phyloP scores from a whole-genome alignment of 768 basidiomycete genomes.

The Pleurotus citrinopileatus region DNA sequence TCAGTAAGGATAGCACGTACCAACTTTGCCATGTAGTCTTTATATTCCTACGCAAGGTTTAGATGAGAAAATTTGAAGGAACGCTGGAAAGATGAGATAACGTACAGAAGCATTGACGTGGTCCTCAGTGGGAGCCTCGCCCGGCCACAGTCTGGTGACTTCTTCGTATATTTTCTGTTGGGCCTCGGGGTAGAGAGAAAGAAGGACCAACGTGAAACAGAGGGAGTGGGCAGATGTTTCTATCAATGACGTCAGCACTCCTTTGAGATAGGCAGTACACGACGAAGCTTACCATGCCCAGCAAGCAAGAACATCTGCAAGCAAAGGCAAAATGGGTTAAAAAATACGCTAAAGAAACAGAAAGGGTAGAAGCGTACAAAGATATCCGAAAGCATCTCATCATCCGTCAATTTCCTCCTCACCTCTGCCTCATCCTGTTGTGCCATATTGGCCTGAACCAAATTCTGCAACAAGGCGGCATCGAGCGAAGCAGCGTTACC shows the following conservation, averaged over 20 bases:
- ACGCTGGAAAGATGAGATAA: not conserved
- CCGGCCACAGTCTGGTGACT: conserved; percentile 34
- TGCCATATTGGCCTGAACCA: conserved; percentile 33
- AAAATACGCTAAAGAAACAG: not conserved
- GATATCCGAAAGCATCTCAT: conserved; percentile 21
- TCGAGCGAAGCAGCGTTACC: conserved; percentile 14
- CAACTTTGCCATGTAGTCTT: conserved; percentile 32
- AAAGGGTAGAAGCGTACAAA: conserved; percentile 31
- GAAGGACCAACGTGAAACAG: conserved; percentile 36
- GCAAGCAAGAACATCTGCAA: conserved; percentile 45
- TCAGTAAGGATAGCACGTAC: conserved; percentile 21
- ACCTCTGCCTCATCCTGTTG: conserved; percentile 19
- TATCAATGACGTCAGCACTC: conserved; percentile 18
- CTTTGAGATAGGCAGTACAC: too few species aligned
- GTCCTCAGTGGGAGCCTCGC: conserved; percentile 11
- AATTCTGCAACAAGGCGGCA: conserved; percentile 28
- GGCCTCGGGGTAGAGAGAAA: conserved; percentile 48
- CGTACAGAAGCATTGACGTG: conserved; percentile 23
- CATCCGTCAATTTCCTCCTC: conserved; percentile 26
- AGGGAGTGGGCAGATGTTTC: conserved; percentile 48
- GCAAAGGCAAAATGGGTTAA: not conserved
- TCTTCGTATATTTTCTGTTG: conserved; percentile 47
- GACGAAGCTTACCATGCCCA: conserved; percentile 38
- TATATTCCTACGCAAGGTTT: conserved; percentile 31
- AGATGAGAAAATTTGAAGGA: not conserved